Percentiles rank a stretch among this genome's conserved stretches.
These are phyloP conservation scores for Ottelia alismoides DNA, from an alignment of 106 monocot species.

Conservation along the genomic window DNA sequence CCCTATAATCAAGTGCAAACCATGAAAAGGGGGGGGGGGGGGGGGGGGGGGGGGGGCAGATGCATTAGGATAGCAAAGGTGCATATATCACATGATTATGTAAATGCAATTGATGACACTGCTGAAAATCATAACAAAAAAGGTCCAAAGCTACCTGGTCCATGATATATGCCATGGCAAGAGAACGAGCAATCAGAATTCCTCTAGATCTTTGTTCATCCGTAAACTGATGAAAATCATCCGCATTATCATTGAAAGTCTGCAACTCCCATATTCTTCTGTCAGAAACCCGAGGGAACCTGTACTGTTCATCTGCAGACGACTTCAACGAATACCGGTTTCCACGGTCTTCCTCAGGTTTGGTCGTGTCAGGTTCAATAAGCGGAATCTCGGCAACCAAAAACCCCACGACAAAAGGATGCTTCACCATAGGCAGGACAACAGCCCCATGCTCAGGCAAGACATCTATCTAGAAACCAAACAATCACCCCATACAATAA, in stretches of 20 bases:
- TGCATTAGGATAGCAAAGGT: too few species aligned
- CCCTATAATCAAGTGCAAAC: too few species aligned
- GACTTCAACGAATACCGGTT: constrained; percentile 1
- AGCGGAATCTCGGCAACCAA: constrained; percentile 77
- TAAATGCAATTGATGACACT: too few species aligned
- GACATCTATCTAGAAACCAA: constrained; percentile 39
- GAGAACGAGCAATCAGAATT: constrained; percentile 63
- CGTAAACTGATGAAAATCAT: constrained; percentile 29
- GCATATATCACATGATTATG: too few species aligned
- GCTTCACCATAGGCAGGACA: constrained; percentile 85
- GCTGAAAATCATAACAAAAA: too few species aligned
- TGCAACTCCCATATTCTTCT: constrained; percentile 29
- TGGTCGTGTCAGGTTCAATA: constrained; percentile 10
- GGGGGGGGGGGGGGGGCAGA: too few species aligned
- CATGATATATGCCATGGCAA: constrained; percentile 95
- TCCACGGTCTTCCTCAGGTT: constrained; percentile 10
- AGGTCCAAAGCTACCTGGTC: constrained; percentile 85
- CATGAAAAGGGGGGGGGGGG: too few species aligned
- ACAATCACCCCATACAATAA: neutral
- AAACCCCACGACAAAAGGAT: constrained; percentile 98
- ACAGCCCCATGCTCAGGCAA: constrained; percentile 59
- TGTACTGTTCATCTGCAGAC: constrained; percentile 12
- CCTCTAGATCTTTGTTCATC: constrained; percentile 46
- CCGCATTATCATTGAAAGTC: constrained; percentile 28
- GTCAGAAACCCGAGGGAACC: constrained; percentile 11